Evolutionary conservation across 169 alveolate species (phyloP).

Genomic region (Plasmodium adleri): DNA sequence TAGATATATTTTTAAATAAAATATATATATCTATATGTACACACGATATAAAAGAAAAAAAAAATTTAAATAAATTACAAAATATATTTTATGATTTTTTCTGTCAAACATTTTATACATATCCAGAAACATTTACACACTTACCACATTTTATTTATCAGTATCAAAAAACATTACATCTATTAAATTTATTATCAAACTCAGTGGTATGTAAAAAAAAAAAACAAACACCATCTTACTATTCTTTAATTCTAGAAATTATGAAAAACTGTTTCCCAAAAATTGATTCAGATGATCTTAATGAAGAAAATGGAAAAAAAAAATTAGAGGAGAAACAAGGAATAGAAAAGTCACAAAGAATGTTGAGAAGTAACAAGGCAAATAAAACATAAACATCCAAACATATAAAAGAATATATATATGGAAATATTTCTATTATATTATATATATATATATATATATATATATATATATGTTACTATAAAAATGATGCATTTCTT

Average conservation of each 20-base stretch:
- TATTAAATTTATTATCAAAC: conserved; percentile 28
- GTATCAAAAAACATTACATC: conserved; percentile 29
- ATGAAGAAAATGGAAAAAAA: conserved; percentile 11
- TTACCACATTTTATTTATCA: conserved; percentile 54
- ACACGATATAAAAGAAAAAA: conserved; percentile 7
- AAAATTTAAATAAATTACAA: conserved; percentile 51
- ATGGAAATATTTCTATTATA: neutral
- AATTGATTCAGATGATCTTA: conserved; percentile 6
- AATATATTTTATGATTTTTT: conserved; percentile 53
- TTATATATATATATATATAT: neutral
- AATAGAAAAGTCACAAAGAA: conserved; percentile 37
- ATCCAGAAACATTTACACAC: conserved; percentile 25
- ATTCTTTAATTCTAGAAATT: conserved; percentile 32
- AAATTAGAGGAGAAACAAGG: conserved; percentile 31
- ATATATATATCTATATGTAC: conserved; percentile 24
- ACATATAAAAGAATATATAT: neutral
- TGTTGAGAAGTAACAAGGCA: conserved; percentile 31
- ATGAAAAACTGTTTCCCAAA: conserved; percentile 43
- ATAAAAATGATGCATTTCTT: too few relatives aligned
- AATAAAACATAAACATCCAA: too few relatives aligned
- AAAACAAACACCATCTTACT: neutral
- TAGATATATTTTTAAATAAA: conserved; percentile 59
- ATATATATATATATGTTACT: too few relatives aligned
- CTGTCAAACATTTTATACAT: conserved; percentile 21
- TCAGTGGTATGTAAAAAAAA: conserved; percentile 26